These are phyloP conservation scores for Tricholoma bakamatsutake DNA, from an alignment of 768 basidiomycete species.

Conservation along the genomic window DNA sequence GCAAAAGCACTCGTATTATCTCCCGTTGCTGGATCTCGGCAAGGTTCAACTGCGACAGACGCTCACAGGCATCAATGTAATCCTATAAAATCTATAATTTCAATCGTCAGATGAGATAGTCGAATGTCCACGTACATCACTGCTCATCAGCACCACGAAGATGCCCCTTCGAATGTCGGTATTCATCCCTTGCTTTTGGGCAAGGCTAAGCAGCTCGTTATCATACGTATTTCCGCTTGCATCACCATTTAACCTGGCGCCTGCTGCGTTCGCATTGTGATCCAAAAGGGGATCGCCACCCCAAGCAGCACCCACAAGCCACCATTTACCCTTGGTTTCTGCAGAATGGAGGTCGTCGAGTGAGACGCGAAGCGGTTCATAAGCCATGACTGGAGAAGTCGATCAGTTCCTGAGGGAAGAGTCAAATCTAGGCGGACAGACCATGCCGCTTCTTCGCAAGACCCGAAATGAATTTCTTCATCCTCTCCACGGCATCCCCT, in stretches of 20 bases:
- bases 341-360: constrained; percentile 81
- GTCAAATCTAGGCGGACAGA: constrained; percentile 22
- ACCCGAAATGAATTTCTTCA: constrained; percentile 83
- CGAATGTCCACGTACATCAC: constrained; percentile 57
- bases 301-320: constrained; percentile 98
- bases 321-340: constrained; percentile 93
- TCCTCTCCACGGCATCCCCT: constrained; percentile 68
- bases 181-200: constrained; percentile 96
- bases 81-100: constrained; percentile 49
- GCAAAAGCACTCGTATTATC: constrained; percentile 86
- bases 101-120: not conserved
- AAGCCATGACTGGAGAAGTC: constrained; percentile 53
- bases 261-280: constrained; percentile 36
- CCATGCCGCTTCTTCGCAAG: constrained; percentile 75
- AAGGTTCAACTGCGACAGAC: constrained; percentile 77
- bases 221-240: constrained; percentile 18
- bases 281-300: constrained; percentile 86
- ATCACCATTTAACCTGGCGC: constrained; percentile 18
- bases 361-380: constrained; percentile 83
- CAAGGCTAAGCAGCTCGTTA: constrained; percentile 64
- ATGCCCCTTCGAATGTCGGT: constrained; percentile 89
- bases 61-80: constrained; percentile 91
- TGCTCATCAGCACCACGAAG: constrained; percentile 93
- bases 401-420: not conserved
- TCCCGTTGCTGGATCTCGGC: constrained; percentile 92